Base-by-base conservation (phyloP, 2,329 filamentous ascomycete genomes). In the Zasmidium angulare region DNA sequence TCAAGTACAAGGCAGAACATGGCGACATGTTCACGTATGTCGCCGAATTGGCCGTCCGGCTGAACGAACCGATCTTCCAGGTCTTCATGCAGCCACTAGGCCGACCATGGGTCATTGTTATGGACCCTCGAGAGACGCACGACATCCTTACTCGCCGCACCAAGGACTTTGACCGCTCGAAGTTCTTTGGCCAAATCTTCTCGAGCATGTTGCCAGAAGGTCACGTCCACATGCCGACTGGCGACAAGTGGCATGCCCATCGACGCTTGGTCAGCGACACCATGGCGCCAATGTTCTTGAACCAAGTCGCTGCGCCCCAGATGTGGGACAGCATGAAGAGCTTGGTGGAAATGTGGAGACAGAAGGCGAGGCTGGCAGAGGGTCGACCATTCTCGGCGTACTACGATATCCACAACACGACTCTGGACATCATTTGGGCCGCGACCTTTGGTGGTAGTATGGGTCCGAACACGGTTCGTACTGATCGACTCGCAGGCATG, bases 111-210 rank as follows among this genome's bases (percentile, higher is more conserved):
- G 70, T 84, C 0, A 56, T 83, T 2, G 61, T 83, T 2, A 70
- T 74, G 20, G 79, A 81, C 57, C 76, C 72, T 10, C 69, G 70
- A 2, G 79, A 81, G 66, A 68, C 70, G 17, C 76, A 80, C 63
- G 79, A 81, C 62, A 73, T 82, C 47, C 72, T 81, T 23, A 67
- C 77, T 3, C 74, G 78, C 1, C 75, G 78, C 14, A 65, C 63
- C 24, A 76, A 75, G 50, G 79, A 81, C 46, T 81, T 81, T 50
- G 79, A 81, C 64, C 74, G 77, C 11, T 74, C 72, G 48, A 64
- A 63, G 52, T 71, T 73, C 63, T 73, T 76, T 29, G 62, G 62
- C 3, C 63, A 73, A 20, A 20, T 69, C 2, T 71, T 73, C 36
- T n/a, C 46, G 9, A 59, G 57, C 9, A 46, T 68, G 12, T 10